Evolutionary conservation across 805 yeast genomes (phyloP).

Genomic region (Tetrapisispora nanseiensis): DNA sequence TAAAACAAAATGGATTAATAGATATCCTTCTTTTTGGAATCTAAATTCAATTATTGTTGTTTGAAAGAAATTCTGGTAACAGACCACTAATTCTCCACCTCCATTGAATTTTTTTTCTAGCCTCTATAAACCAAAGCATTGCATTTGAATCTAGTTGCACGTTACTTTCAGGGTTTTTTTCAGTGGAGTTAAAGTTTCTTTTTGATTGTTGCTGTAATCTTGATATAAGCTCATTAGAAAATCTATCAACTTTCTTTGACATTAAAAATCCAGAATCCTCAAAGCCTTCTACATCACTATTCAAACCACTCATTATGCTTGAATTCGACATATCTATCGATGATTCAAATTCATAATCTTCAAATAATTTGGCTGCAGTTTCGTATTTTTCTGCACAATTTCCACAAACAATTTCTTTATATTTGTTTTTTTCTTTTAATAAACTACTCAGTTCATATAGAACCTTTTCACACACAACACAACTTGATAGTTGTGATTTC

Average conservation of each 20-base stretch:
- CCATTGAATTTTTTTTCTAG: conserved; percentile 38
- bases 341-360: conserved; percentile 32
- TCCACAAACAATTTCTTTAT: conserved; percentile 52
- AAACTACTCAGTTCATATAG: conserved; percentile 46
- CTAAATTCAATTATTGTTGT: not conserved
- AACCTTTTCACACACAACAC: conserved; percentile 64
- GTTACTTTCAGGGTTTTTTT: not conserved
- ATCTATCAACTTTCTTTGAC: conserved; percentile 8
- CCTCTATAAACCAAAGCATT: conserved; percentile 29
- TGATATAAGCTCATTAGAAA: conserved; percentile 27
- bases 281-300: conserved; percentile 7
- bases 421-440: conserved; percentile 17
- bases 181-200: not conserved
- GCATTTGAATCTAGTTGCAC: conserved; percentile 14
- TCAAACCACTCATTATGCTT: conserved; percentile 8
- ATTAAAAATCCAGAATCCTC: not conserved
- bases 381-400: conserved; percentile 53
- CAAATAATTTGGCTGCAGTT: conserved; percentile 34
- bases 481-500: conserved; percentile 28
- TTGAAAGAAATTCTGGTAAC: conserved; percentile 27
- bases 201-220: conserved; percentile 27
- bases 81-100: conserved; percentile 42
- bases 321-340: conserved; percentile 15
- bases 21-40: not conserved
- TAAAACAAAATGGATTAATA: not conserved